Conservation (phyloP, 306 rosid species). For the Dalbergia cochinchinensis region DNA sequence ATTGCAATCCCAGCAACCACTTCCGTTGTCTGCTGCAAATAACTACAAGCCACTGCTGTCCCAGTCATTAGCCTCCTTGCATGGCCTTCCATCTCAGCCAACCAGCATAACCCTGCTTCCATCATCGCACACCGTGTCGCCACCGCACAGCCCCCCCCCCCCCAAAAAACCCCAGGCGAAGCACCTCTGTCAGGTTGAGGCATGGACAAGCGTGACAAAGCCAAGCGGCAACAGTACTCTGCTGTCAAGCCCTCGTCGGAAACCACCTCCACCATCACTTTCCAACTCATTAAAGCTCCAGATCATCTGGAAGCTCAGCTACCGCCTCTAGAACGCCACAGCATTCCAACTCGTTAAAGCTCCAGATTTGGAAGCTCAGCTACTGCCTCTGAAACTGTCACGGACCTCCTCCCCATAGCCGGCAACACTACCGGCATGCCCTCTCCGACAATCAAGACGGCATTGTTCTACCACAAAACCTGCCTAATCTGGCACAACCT, state of each 20-base stretch:
- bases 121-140: too few relatives aligned
- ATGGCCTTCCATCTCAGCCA: too few relatives aligned
- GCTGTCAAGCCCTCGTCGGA: slow-evolving; percentile 48
- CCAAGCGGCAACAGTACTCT: neutral
- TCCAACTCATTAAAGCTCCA: slow-evolving; percentile 69
- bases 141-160: too few relatives aligned
- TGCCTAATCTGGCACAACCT: slow-evolving; percentile 79
- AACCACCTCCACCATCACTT: slow-evolving; percentile 44
- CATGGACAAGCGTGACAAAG: too few relatives aligned
- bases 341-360: slow-evolving; percentile 69
- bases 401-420: slow-evolving; percentile 69
- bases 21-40: too few relatives aligned
- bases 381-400: slow-evolving; percentile 51
- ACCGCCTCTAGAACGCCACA: slow-evolving; percentile 93
- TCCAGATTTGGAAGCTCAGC: slow-evolving; percentile 45
- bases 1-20: too few relatives aligned
- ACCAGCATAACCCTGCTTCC: too few relatives aligned
- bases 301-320: slow-evolving; percentile 90
- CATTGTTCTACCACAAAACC: slow-evolving; percentile 80
- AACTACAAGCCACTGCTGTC: too few relatives aligned
- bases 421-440: slow-evolving; percentile 69
- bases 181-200: too few relatives aligned
- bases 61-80: too few relatives aligned
- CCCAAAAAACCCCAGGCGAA: too few relatives aligned
- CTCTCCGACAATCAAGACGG: slow-evolving; percentile 66